phyloP scores from a whole-genome alignment of 306 rosid genomes.

The Luffa aegyptiaca region DNA sequence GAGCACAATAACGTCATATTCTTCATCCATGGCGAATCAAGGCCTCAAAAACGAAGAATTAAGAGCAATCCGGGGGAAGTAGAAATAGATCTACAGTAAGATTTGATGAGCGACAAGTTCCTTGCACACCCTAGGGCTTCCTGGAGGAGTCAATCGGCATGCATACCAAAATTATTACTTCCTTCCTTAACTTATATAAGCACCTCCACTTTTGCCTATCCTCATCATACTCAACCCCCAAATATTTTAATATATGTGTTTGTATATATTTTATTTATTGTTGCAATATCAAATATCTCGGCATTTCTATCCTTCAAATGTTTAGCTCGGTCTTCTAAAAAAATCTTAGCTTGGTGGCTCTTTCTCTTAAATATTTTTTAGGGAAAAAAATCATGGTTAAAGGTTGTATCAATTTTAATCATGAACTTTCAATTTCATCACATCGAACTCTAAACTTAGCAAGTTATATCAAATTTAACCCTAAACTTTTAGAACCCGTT shows the following conservation, averaged over 20 bases:
- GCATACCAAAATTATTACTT: neutral
- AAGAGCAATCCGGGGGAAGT: neutral
- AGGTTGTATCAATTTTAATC: no score
- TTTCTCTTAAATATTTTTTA: no score
- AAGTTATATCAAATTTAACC: no score
- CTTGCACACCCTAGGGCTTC: neutral
- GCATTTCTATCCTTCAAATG: no score
- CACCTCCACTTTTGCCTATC: neutral
- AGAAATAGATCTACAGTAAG: neutral
- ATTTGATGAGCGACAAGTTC: neutral
- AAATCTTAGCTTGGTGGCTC: no score
- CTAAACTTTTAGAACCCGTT: no score
- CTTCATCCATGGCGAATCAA: slow-evolving; percentile 62
- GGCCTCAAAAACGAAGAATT: neutral
- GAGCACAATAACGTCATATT: slow-evolving; percentile 75
- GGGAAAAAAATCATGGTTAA: no score
- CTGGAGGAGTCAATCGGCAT: neutral
- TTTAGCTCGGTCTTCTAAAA: no score
- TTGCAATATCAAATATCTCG: neutral
- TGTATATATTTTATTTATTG: neutral
- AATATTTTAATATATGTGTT: neutral
- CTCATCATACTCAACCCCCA: neutral
- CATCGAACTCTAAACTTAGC: no score
- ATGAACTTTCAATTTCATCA: no score
- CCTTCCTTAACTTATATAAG: neutral